phyloP scores from a whole-genome alignment of 139 green algal species.

The Parachlorella kessleri region DNA sequence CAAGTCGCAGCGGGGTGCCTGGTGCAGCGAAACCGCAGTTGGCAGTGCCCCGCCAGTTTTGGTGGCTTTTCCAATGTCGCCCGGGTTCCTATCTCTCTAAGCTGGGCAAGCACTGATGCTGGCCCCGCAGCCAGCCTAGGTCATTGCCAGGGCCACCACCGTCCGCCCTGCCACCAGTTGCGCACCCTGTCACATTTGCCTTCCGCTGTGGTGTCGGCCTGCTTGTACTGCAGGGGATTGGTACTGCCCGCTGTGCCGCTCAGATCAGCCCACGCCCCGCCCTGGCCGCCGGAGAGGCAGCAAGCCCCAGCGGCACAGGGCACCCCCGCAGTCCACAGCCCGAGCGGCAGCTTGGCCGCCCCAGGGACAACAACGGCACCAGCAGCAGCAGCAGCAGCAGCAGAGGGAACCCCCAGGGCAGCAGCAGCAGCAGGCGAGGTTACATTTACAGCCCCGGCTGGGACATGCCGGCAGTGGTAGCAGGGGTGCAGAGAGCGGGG shows the following conservation, averaged over 20 bases:
- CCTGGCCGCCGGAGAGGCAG: too few species aligned
- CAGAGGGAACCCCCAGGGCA: too few species aligned
- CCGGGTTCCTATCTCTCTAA: neutral
- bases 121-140: neutral
- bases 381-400: neutral
- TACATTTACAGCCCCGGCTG: neutral
- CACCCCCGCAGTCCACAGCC: too few species aligned
- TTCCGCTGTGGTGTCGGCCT: neutral
- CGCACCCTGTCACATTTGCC: neutral
- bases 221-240: conserved; percentile 34
- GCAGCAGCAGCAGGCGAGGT: neutral
- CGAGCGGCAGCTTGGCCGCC: neutral
- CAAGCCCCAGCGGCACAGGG: too few species aligned
- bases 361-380: neutral
- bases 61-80: neutral
- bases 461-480: neutral
- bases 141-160: neutral
- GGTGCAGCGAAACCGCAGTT: too few species aligned
- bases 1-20: too few species aligned
- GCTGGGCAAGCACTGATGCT: neutral
- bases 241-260: conserved; percentile 52
- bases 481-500: neutral
- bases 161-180: neutral
- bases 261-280: conserved; percentile 20
- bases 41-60: neutral